Percentiles rank a stretch among this genome's conserved stretches.
These are phyloP conservation scores for Adansonia grandidieri DNA, from an alignment of 441 rosid genomes.

Conservation along the genomic window DNA sequence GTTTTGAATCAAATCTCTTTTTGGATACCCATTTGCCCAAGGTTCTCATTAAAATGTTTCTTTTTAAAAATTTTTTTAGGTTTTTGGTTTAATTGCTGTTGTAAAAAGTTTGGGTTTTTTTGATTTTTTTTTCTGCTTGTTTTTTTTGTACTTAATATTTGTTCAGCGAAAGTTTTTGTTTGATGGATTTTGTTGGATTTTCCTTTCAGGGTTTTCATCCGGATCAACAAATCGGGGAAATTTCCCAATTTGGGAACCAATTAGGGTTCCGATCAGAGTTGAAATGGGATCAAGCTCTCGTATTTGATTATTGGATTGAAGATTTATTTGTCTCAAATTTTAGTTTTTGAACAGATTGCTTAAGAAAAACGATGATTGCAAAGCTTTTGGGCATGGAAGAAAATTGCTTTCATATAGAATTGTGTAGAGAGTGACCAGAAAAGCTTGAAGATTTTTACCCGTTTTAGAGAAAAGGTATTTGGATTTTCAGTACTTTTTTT, in stretches of 20 bases:
- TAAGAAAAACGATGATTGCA: background rate
- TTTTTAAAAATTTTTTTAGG: background rate
- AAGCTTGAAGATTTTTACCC: constrained; percentile 21
- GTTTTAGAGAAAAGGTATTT: constrained; percentile 24
- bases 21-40: constrained; percentile 44
- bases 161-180: constrained; percentile 33
- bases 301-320: constrained; percentile 35
- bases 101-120: constrained; percentile 17
- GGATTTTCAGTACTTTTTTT: constrained; percentile 21
- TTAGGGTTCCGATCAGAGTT: constrained; percentile 39
- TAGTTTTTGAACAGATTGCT: constrained; percentile 31
- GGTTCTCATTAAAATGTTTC: constrained; percentile 28
- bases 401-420: constrained; percentile 40
- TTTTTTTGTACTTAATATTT: constrained; percentile 23
- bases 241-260: constrained; percentile 34
- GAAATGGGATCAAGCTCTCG: constrained; percentile 30
- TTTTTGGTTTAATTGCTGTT: background rate
- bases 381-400: constrained; percentile 46
- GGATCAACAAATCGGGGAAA: constrained; percentile 41
- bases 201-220: constrained; percentile 38
- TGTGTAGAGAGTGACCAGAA: constrained; percentile 28
- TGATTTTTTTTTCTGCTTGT: background rate
- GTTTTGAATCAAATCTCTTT: constrained; percentile 39
- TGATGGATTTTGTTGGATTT: constrained; percentile 30
- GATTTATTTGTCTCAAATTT: constrained; percentile 25